These are phyloP conservation scores for Exobasidium rhododendri DNA, from an alignment of 1,284 basidiomycete genomes.

Conservation along the genomic window DNA sequence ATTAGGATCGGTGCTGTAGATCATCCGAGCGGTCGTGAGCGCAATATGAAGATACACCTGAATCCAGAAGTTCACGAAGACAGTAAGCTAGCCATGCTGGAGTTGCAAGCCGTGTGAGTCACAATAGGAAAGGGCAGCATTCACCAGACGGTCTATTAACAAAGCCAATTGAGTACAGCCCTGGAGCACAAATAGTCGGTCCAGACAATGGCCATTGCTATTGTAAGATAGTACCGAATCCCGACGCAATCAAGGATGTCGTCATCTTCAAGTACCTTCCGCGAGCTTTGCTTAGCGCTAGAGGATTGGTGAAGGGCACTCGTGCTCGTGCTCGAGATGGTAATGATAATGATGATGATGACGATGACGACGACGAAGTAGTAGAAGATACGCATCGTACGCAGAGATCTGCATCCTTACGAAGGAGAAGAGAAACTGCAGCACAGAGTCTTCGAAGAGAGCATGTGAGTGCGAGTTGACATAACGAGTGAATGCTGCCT, in stretches of 20 bases:
- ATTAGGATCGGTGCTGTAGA: too few relatives aligned
- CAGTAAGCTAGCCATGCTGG: not conserved
- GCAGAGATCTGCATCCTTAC: not conserved
- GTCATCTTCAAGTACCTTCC: not conserved
- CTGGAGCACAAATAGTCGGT: too few relatives aligned
- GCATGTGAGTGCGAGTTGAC: too few relatives aligned
- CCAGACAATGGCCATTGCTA: too few relatives aligned
- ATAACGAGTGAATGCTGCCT: too few relatives aligned
- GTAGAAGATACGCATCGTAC: not conserved
- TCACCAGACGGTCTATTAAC: too few relatives aligned
- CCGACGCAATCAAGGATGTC: not conserved
- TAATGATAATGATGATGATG: constrained; percentile 10
- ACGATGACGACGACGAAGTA: constrained; percentile 12
- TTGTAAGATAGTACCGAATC: not conserved
- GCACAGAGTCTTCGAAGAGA: too few relatives aligned
- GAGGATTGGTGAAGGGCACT: too few relatives aligned
- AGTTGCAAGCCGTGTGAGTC: not conserved
- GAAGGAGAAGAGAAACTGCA: not conserved
- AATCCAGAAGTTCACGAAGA: too few relatives aligned
- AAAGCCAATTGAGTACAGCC: too few relatives aligned
- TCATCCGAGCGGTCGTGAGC: too few relatives aligned
- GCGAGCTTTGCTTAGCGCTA: not conserved
- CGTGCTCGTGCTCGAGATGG: not conserved
- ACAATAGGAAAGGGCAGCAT: too few relatives aligned
- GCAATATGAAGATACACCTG: not conserved